Base-by-base conservation (phyloP, 768 basidiomycete species). In the Kwoniella botswanensis region DNA sequence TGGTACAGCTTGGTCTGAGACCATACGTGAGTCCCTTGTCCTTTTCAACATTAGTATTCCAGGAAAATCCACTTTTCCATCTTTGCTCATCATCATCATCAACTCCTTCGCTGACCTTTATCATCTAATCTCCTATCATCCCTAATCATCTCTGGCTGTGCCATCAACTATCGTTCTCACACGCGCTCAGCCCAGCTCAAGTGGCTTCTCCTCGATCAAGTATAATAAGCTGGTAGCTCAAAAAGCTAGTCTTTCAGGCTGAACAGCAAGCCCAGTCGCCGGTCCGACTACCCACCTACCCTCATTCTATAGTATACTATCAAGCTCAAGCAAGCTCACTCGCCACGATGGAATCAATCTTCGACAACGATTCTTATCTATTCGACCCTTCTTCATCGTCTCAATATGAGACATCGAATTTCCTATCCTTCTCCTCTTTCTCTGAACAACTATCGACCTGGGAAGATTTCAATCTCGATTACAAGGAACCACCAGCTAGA, bases 351-450 rank as follows among this genome's bases (percentile, higher is more conserved):
- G 76, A 71, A 18, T 75, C 75, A 24, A 71, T 79, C 53, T 80
- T 78, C 67, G 79, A 80, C 60, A 74, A 71, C 21, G 63, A 68
- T 21, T 61, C 73, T 57, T 74, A 59, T 26, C 74, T 77, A 22
- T 65, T 80, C 68, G 79, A 80, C 42, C 76, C 79, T 29, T 67
- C 72, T 18, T 58, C 61, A 7, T 18, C 54, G 29, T 69, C 73
- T 54, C 63, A 67, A 52, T 72, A 71, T 26, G 53, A 64, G 26
- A 52, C 63, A 26, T 58, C 63, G 2, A 58, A 57, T 55, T 74
- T 78, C 73, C 63, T 77, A 18, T 76, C 79, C 29, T 80, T 80
- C 73, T 74, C 76, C 35, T 76, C 77, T n/a, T 75, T 80, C 35
- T 73, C 76, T 59, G 76, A 74, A 56, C 59, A 61, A 18, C 71